A percentile compares a stretch with the other conserved stretches of the same genome.
Evolutionary conservation across 305 asterid species (phyloP).

Genomic region (Striga hermonthica): DNA sequence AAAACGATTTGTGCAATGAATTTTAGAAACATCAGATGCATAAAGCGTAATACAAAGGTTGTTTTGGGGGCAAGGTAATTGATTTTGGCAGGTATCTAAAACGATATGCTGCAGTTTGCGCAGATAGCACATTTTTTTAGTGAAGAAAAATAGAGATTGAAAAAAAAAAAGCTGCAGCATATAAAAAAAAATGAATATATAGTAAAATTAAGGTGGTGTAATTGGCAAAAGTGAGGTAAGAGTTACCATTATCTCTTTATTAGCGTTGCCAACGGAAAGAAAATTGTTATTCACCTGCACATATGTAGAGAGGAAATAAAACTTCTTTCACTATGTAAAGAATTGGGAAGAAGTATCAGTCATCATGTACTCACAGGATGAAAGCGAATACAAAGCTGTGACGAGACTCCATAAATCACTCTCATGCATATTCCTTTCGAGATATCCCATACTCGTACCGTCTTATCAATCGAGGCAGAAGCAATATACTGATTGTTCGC

Average conservation of each 20-base stretch:
- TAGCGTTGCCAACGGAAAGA: conserved; percentile 84
- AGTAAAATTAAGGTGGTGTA: conserved; percentile 9
- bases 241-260: conserved; percentile 80
- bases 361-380: conserved; percentile 71
- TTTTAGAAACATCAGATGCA: not conserved
- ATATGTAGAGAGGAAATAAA: conserved; percentile 24
- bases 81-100: not conserved
- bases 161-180: conserved; percentile 6
- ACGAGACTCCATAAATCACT: conserved; percentile 81
- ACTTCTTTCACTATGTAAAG: conserved; percentile 16
- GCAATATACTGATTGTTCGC: conserved; percentile 90
- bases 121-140: not conserved
- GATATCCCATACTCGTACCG: conserved; percentile 93
- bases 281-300: conserved; percentile 90
- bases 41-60: too few species aligned
- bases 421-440: conserved; percentile 86
- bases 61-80: too few species aligned
- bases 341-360: not conserved
- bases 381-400: conserved; percentile 88
- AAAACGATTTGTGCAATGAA: conserved; percentile 1
- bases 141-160: not conserved
- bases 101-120: conserved; percentile 15
- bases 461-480: conserved; percentile 85
- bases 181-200: conserved; percentile 6
- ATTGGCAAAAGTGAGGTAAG: conserved; percentile 22